A percentile compares a stretch with the other conserved stretches of the same genome.
These are phyloP conservation scores for Diaporthe caulivora DNA, from an alignment of 2,329 filamentous ascomycete species.

Conservation along the genomic window DNA sequence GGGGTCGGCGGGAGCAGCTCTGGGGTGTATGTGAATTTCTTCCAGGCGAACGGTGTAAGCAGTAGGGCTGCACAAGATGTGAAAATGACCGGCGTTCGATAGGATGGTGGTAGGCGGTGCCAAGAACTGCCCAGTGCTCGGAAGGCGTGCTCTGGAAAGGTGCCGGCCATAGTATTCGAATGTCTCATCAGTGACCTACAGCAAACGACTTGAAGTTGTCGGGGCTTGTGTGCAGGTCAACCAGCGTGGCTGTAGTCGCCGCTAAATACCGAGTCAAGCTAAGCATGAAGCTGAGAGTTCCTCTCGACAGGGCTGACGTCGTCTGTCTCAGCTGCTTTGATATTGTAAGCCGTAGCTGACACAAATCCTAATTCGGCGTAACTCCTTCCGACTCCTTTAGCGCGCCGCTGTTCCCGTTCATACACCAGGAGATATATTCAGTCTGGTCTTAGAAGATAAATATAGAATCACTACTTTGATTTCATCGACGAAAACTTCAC, in stretches of 20 bases:
- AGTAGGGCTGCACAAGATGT: conserved; percentile 22
- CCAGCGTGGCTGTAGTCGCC: background rate
- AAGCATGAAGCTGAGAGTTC: background rate
- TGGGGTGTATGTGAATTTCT: conserved; percentile 16
- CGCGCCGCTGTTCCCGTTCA: background rate
- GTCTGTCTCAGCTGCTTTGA: background rate
- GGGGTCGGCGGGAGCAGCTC: conserved; percentile 5
- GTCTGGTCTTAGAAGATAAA: background rate
- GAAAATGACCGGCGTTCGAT: conserved; percentile 19
- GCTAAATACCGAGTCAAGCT: background rate
- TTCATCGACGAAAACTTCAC: background rate
- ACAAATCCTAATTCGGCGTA: conserved; percentile 15
- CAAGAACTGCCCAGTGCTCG: background rate
- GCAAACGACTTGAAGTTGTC: background rate
- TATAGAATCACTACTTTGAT: too few relatives aligned
- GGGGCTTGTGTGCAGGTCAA: too few relatives aligned
- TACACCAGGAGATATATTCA: background rate
- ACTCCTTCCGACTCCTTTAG: conserved; percentile 11
- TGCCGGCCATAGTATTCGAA: conserved; percentile 10
- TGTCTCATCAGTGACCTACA: background rate
- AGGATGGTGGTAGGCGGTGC: conserved; percentile 11
- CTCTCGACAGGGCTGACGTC: background rate
- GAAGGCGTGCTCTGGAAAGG: background rate
- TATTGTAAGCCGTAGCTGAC: conserved; percentile 30
- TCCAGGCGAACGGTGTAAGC: conserved; percentile 8